These are phyloP conservation scores for Neopestalotiopsis sp. DNA, from an alignment of 2,329 filamentous ascomycete species.

Conservation along the genomic window DNA sequence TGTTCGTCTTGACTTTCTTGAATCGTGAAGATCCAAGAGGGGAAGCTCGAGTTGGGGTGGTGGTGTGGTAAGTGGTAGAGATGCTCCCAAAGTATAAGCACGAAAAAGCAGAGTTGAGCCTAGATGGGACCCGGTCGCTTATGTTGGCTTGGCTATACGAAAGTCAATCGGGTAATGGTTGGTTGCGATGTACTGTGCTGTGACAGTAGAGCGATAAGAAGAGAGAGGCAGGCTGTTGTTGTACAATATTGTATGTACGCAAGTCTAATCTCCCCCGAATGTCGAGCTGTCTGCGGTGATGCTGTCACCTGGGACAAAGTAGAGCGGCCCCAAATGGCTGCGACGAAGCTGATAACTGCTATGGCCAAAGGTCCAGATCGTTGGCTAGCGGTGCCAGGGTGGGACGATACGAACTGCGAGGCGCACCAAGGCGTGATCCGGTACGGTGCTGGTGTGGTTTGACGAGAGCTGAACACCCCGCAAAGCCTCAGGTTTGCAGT, in stretches of 20 bases:
- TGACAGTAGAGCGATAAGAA: neutral
- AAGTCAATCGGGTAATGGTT: neutral
- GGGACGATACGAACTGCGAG: conserved; percentile 2
- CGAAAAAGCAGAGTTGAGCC: neutral
- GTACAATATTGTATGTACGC: neutral
- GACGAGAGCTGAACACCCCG: conserved; percentile 2
- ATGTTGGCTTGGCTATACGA: neutral
- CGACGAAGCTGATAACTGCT: neutral
- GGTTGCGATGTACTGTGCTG: neutral
- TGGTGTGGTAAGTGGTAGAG: neutral
- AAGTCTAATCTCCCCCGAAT: neutral
- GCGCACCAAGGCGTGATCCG: conserved; percentile 11
- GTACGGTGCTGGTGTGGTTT: neutral
- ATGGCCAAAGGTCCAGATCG: conserved; percentile 4
- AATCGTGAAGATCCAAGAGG: conserved; percentile 8
- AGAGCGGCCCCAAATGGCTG: neutral
- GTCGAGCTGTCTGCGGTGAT: neutral
- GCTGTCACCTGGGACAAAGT: neutral
- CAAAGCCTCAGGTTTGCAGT: neutral
- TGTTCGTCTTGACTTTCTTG: conserved; percentile 13
- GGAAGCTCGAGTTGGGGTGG: conserved; percentile 3
- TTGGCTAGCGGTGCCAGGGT: conserved; percentile 6
- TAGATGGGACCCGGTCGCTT: neutral
- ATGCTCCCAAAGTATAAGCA: neutral
- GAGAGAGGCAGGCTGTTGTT: neutral